Evolutionary conservation across 306 rosid genomes (phyloP), one percentile per base, ranked within the genome.

Genomic region (Lagenaria siceraria): DNA sequence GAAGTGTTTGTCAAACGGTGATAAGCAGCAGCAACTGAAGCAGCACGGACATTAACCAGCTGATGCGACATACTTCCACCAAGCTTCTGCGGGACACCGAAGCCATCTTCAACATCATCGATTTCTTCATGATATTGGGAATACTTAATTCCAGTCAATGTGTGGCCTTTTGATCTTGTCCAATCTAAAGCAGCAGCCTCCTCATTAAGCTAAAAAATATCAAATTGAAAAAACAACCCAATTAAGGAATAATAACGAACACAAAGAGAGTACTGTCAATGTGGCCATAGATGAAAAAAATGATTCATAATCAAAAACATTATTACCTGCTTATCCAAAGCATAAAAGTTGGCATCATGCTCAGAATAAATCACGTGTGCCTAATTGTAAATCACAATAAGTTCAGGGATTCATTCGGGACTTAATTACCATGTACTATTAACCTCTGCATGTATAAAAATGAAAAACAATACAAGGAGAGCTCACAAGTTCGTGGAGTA

Each of bases 401-500:
- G 61, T 27, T 72, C 4, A 43, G 77, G 76, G 18, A 82, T 35
- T 68, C 68, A 77, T 43, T 54, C 66, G 36, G 48, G 73, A 80
- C 54, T 21, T 25, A 63, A 29, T 15, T 19, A 77, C 27, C n/a
- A 25, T 46, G 74, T 43, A 60, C 8, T 17, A 60, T 19, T 35
- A 54, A 3, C 35, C 27, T 75, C 78, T 6, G 14, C 52, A 75
- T 64, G 29, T 53, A 25, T 27, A 15, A 43, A 66, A n/a, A 60
- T 10, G 46, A 52, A 49, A 62, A 51, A 51, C 21, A 17, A 51
- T 5, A 6, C 19, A 29, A 35, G 76, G 24, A 78, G 31, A 70
- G 74, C 96, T 92, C 87, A 95, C 98, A 80, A 95, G 95, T 85
- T 95, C 98, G 79, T 95, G 98, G 85, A 95, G 83, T 49, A 95